A percentile compares a stretch with the other conserved stretches of the same genome.
phyloP scores from a whole-genome alignment of 108 stramenopile species.

The Discostella stelligeroides region DNA sequence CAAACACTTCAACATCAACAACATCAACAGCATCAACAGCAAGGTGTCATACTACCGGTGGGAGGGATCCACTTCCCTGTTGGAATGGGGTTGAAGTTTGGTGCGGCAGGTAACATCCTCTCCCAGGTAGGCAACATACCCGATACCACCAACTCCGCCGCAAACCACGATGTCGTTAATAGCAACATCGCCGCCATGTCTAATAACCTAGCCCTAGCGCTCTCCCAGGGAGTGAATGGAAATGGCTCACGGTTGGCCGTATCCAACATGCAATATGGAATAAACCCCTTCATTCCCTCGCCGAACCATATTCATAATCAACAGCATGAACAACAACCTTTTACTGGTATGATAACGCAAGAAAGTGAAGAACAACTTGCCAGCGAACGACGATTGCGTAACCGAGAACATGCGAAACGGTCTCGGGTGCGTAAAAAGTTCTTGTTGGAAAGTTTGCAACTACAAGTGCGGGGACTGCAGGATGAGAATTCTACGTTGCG shows the following conservation, averaged over 20 bases:
- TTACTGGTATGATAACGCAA: constrained; percentile 19
- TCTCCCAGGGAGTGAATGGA: not conserved
- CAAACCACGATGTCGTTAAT: constrained; percentile 3
- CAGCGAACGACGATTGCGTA: constrained; percentile 87
- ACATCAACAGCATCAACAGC: constrained; percentile 27
- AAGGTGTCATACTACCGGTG: constrained; percentile 1
- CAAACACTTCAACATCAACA: not conserved
- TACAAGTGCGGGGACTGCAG: constrained; percentile 88
- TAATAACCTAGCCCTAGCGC: constrained; percentile 3
- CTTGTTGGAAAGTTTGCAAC: constrained; percentile 95
- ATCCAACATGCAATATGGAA: constrained; percentile 17
- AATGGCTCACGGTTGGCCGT: not conserved
- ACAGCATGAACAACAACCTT: not conserved
- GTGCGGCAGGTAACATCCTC: constrained; percentile 7
- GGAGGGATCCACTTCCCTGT: constrained; percentile 18
- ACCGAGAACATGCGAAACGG: constrained; percentile 97
- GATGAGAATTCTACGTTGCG: constrained; percentile 86
- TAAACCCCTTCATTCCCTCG: not conserved
- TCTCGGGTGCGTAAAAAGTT: constrained; percentile 98
- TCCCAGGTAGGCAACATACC: not conserved
- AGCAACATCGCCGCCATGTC: not conserved
- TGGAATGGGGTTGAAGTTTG: constrained; percentile 32
- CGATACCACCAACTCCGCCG: not conserved
- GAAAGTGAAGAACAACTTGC: constrained; percentile 52
- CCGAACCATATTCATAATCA: not conserved